phyloP scores from a whole-genome alignment of 2,329 filamentous ascomycete species.

The Xylaria multiplex region DNA sequence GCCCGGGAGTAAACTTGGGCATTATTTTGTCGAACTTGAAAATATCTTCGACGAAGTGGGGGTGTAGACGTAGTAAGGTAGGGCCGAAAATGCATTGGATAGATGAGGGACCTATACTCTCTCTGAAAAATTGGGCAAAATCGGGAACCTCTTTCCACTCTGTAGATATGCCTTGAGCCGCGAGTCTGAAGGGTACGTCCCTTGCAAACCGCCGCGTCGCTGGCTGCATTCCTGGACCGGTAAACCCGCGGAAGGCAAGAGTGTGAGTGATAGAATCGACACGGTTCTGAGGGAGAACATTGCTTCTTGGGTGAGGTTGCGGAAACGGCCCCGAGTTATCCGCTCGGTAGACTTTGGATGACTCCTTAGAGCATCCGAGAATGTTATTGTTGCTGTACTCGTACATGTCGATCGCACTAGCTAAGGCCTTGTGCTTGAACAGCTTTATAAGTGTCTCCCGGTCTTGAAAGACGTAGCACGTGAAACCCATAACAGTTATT shows the following conservation, averaged over 20 bases:
- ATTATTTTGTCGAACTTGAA: slow-evolving; percentile 36
- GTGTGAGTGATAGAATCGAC: slow-evolving; percentile 37
- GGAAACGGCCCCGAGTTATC: slow-evolving; percentile 38
- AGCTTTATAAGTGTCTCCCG: slow-evolving; percentile 34
- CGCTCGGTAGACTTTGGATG: slow-evolving; percentile 31
- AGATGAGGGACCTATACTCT: slow-evolving; percentile 30
- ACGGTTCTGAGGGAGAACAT: slow-evolving; percentile 32
- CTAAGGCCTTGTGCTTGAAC: slow-evolving; percentile 30
- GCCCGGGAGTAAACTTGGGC: slow-evolving; percentile 33
- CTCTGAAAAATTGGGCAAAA: slow-evolving; percentile 33
- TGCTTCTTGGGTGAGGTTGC: slow-evolving; percentile 32
- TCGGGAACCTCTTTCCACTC: slow-evolving; percentile 36
- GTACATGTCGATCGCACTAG: slow-evolving; percentile 36
- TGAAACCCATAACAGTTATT: slow-evolving; percentile 32
- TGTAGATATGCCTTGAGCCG: slow-evolving; percentile 23
- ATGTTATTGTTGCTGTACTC: slow-evolving; percentile 33
- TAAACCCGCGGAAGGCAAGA: slow-evolving; percentile 30
- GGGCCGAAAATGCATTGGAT: slow-evolving; percentile 38
- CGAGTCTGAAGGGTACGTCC: slow-evolving; percentile 23
- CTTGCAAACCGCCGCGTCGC: slow-evolving; percentile 28
- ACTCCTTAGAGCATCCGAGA: slow-evolving; percentile 33
- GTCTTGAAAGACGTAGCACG: slow-evolving; percentile 37
- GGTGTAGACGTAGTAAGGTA: slow-evolving; percentile 34
- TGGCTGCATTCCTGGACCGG: slow-evolving; percentile 36
- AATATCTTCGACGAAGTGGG: slow-evolving; percentile 35